phyloP scores from a whole-genome alignment of 1,284 basidiomycete species.

The Schizopora paradoxa region DNA sequence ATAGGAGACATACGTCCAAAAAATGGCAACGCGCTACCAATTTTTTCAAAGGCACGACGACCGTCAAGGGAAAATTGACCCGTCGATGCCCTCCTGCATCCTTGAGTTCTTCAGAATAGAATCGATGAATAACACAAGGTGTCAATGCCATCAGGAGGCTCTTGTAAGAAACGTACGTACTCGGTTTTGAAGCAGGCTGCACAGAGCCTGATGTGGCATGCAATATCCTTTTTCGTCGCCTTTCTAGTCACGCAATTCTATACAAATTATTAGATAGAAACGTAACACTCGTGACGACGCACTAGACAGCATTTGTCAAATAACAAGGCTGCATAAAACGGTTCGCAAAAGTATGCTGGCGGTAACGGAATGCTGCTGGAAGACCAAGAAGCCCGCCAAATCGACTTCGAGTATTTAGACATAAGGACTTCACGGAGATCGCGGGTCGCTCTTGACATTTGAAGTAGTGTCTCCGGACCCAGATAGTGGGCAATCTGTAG shows the following conservation, averaged over 20 bases:
- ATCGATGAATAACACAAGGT: too few relatives aligned
- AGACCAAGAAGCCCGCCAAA: slow-evolving; percentile 13
- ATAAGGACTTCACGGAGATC: slow-evolving; percentile 8
- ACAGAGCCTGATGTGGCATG: not conserved
- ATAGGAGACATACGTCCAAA: too few relatives aligned
- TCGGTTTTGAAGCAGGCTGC: too few relatives aligned
- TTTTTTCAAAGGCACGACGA: too few relatives aligned
- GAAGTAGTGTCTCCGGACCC: slow-evolving; percentile 14
- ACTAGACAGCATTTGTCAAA: slow-evolving; percentile 28
- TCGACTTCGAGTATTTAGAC: slow-evolving; percentile 8
- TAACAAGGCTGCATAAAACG: slow-evolving; percentile 24
- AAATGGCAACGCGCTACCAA: too few relatives aligned
- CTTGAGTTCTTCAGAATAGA: too few relatives aligned
- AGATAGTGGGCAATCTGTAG: slow-evolving; percentile 1
- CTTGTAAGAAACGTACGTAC: too few relatives aligned
- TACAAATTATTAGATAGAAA: not conserved
- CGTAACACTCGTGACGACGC: slow-evolving; percentile 7
- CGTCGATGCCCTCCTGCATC: too few relatives aligned
- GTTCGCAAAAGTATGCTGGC: slow-evolving; percentile 31
- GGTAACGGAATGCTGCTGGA: slow-evolving; percentile 23
- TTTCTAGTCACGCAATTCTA: not conserved
- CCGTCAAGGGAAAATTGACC: too few relatives aligned
- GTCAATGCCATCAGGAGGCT: too few relatives aligned
- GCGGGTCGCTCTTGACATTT: slow-evolving; percentile 15
- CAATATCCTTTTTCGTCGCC: not conserved